Base-by-base conservation (phyloP, 805 yeast genomes). In the Cyberlindnera saturnus region DNA sequence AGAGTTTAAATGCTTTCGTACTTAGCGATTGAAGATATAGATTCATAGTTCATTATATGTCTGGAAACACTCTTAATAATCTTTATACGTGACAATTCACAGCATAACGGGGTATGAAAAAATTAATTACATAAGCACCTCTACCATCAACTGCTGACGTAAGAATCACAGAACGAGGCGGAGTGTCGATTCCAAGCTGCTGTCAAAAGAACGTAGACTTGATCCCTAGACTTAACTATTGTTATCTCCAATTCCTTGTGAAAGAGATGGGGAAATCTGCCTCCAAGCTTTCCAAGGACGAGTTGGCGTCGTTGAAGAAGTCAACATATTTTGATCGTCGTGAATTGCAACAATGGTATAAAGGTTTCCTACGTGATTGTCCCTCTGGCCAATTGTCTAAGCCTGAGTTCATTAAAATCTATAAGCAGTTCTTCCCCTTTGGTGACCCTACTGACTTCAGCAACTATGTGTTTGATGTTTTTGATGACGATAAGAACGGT, bases 331-430 rank as follows among this genome's bases (percentile, higher is more conserved):
- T 93, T 59, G 96, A 91, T 59, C 80, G 90, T 42, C 74, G 96
- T 50, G 99, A 93, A 61, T 75, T 93, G 36, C 98, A 93, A 63
- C 99, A 91, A 60, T 93, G 99, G 99, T 91, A 91, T 61, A 91
- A 91, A 61, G 98, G 98, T 3, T 93, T 93, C 56, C 70, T 84
- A 34, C 75, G 96, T 59, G 99, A 93, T 62, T 91, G 96, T 61
- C 97, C 97, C 1, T 73, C 79, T 30, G 98, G 98, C 1, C 90
- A 83, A 60, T 70, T 93, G 23, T 79, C 89, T 3, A 84, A 82
- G 56, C 86, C 83, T 38, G 98, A 93, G 59, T 88, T 93, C 62
- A 80, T 84, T 52, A 87, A 86, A 63, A 90, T 93, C 16, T 95
- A 90, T 68, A 87, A 87, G 61, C 98, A 93, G 59, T 93, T 91